Evolutionary conservation across 257 asterid genomes (phyloP).

Genomic region (Solanum chmielewskii): DNA sequence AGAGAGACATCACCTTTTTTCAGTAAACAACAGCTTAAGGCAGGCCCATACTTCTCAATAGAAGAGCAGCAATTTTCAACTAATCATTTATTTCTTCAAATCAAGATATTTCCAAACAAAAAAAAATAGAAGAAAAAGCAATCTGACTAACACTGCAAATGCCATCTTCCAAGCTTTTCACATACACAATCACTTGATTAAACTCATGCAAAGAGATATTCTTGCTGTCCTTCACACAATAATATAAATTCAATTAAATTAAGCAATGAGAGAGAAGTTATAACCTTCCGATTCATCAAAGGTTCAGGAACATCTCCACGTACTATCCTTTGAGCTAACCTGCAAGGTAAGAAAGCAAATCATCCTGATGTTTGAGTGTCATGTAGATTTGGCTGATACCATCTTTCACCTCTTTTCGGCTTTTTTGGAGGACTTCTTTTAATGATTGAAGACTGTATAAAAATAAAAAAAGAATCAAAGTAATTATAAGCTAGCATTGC

Average conservation of each 20-base stretch:
- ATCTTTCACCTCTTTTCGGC: neutral
- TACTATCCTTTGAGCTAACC: conserved; percentile 92
- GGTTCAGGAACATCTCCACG: conserved; percentile 98
- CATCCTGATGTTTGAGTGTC: neutral
- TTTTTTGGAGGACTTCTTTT: neutral
- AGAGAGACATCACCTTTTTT: neutral
- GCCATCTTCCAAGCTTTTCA: neutral
- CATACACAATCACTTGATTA: neutral
- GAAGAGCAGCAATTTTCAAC: neutral
- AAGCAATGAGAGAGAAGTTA: neutral
- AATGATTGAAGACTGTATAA: neutral
- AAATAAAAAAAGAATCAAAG: neutral
- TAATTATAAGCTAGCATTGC: neutral
- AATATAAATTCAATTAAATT: neutral
- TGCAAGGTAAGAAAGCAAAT: neutral
- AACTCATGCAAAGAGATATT: neutral
- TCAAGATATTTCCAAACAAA: neutral
- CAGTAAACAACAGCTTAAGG: neutral
- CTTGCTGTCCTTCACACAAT: neutral
- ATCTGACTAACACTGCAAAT: neutral
- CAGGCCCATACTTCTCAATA: neutral
- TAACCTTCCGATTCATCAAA: conserved; percentile 75
- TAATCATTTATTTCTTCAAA: neutral
- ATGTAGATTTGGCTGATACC: neutral
- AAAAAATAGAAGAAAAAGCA: neutral